phyloP scores from a whole-genome alignment of 1,284 basidiomycete species.

The Bondarzewia mesenterica region DNA sequence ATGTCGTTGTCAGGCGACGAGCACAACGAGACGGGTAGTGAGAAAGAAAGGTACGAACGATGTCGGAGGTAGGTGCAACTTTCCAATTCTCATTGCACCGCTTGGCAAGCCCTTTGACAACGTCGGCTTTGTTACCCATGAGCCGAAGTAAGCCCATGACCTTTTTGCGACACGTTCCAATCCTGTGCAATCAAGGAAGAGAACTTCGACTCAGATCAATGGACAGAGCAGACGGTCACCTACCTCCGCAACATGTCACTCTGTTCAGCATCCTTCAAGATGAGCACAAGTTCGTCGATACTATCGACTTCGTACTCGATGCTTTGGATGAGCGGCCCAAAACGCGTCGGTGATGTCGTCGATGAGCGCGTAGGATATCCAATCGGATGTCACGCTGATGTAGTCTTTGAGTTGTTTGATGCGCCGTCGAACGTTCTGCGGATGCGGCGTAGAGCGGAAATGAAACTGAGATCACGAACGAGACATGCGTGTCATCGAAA shows the following conservation, averaged over 20 bases:
- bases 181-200: slow-evolving; percentile 46
- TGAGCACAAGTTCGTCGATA: slow-evolving; percentile 97
- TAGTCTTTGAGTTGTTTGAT: slow-evolving; percentile 99
- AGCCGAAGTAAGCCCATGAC: slow-evolving; percentile 95
- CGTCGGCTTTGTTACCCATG: slow-evolving; percentile 99
- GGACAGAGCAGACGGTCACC: slow-evolving; percentile 4
- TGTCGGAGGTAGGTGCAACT: slow-evolving; percentile 96
- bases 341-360: slow-evolving; percentile 99
- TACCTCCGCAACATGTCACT: slow-evolving; percentile 70
- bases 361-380: slow-evolving; percentile 99
- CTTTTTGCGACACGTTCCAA: slow-evolving; percentile 98
- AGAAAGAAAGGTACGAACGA: slow-evolving; percentile 50
- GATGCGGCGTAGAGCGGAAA: slow-evolving; percentile 94
- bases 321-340: slow-evolving; percentile 93
- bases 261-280: slow-evolving; percentile 83
- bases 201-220: not conserved
- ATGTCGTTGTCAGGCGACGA: not conserved
- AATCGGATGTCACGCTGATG: slow-evolving; percentile 97
- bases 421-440: slow-evolving; percentile 93
- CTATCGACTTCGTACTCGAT: slow-evolving; percentile 99
- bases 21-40: not conserved
- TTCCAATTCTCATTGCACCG: slow-evolving; percentile 99
- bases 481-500: not conserved
- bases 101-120: slow-evolving; percentile 98
- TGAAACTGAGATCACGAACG: slow-evolving; percentile 65